Conservation (phyloP, 2,329 filamentous ascomycete species). For the Fulvia fulva region DNA sequence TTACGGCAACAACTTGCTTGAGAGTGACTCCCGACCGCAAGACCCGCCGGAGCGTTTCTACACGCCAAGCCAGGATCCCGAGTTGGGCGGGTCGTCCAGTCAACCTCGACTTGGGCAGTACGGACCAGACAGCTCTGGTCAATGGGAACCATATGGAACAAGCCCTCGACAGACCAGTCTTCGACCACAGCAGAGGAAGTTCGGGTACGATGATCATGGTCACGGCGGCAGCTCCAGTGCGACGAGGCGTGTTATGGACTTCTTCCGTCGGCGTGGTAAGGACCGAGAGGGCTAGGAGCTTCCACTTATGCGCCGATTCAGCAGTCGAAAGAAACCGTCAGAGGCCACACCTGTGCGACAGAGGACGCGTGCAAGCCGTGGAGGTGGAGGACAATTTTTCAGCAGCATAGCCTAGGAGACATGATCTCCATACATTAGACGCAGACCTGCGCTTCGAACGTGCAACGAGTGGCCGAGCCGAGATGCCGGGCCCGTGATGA, state of each 20-base stretch:
- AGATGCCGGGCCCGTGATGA: not conserved
- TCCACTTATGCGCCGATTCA: constrained; percentile 14
- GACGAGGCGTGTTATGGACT: constrained; percentile 94
- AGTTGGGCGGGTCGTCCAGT: constrained; percentile 8
- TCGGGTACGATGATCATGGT: constrained; percentile 81
- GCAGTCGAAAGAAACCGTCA: constrained; percentile 7
- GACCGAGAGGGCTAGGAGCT: constrained; percentile 35
- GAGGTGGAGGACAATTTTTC: not conserved
- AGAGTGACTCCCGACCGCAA: constrained; percentile 10
- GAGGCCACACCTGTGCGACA: not conserved
- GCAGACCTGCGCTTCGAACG: not conserved
- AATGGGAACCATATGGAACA: constrained; percentile 27
- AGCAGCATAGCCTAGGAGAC: not conserved
- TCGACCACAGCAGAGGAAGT: constrained; percentile 78
- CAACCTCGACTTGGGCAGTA: constrained; percentile 23
- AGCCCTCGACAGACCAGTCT: constrained; percentile 42
- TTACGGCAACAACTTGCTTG: constrained; percentile 25
- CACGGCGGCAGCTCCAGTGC: constrained; percentile 80
- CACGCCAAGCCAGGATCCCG: constrained; percentile 26
- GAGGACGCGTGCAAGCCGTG: not conserved
- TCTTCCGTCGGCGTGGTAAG: constrained; percentile 84
- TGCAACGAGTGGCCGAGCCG: not conserved
- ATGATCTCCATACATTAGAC: constrained; percentile 4
- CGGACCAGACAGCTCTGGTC: constrained; percentile 31
- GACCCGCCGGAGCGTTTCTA: constrained; percentile 32